Percentiles rank a stretch among this genome's conserved stretches.
Evolutionary conservation across 2,329 filamentous ascomycete genomes (phyloP).

Genomic region (Colletotrichum sp.): DNA sequence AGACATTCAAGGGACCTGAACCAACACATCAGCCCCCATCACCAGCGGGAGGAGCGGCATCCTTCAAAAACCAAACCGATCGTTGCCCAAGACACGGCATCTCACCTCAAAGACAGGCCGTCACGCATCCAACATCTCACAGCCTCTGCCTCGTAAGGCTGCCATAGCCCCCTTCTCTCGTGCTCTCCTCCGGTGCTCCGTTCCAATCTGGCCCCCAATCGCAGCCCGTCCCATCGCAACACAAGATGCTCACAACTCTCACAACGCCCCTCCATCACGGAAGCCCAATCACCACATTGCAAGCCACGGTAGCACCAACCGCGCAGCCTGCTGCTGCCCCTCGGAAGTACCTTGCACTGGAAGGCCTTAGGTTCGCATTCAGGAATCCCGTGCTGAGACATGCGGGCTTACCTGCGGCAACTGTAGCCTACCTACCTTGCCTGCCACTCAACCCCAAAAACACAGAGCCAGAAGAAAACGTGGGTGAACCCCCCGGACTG

Average conservation of each 20-base stretch:
- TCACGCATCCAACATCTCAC: background rate
- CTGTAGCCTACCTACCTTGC: background rate
- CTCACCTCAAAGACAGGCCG: background rate
- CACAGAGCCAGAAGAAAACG: background rate
- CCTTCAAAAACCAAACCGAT: background rate
- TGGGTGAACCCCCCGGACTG: background rate
- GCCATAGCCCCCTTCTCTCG: background rate
- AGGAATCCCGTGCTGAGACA: background rate
- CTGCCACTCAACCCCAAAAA: background rate
- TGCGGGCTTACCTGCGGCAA: background rate
- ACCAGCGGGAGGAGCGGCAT: background rate
- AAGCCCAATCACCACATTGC: background rate
- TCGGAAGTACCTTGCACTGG: conserved; percentile 1
- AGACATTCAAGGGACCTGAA: background rate
- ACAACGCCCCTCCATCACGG: background rate
- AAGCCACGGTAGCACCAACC: background rate
- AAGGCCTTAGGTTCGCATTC: background rate
- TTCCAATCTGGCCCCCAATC: background rate
- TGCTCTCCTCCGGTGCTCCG: background rate
- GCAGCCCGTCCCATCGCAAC: background rate
- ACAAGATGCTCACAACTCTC: background rate
- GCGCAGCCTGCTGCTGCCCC: background rate
- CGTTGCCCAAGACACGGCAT: background rate
- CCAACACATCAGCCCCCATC: background rate
- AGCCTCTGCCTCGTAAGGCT: conserved; percentile 1